phyloP scores from a whole-genome alignment of 2,329 filamentous ascomycete genomes.

The Aspergillus candidus region DNA sequence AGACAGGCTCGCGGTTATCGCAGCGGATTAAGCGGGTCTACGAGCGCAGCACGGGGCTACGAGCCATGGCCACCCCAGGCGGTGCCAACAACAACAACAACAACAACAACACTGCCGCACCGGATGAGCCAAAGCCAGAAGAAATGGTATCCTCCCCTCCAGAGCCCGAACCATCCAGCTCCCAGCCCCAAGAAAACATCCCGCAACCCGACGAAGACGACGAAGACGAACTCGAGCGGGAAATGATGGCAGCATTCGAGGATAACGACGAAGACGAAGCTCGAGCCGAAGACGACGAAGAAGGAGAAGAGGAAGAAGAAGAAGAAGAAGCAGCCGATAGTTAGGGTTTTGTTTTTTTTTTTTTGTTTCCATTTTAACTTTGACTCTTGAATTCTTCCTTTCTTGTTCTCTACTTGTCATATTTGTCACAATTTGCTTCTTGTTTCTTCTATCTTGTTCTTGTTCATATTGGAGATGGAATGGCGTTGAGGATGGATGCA shows the following conservation, averaged over 20 bases:
- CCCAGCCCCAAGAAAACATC: constrained; percentile 22
- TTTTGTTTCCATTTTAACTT: not conserved
- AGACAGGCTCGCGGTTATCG: constrained; percentile 30
- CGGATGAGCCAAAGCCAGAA: not conserved
- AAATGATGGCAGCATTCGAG: constrained; percentile 57
- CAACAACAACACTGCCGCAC: too few relatives aligned
- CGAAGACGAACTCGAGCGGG: constrained; percentile 45
- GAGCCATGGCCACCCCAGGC: constrained; percentile 29
- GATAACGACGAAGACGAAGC: constrained; percentile 31
- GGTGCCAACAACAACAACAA: constrained; percentile 8
- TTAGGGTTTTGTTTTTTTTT: not conserved
- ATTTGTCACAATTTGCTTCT: not conserved
- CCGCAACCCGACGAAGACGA: constrained; percentile 34
- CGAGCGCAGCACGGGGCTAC: constrained; percentile 35
- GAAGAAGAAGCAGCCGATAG: constrained; percentile 30
- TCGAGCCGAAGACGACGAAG: constrained; percentile 20
- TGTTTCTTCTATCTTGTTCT: constrained; percentile 3
- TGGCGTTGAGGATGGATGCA: constrained; percentile 6
- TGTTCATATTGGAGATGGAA: constrained; percentile 2
- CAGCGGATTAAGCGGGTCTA: constrained; percentile 39
- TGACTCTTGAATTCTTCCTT: not conserved
- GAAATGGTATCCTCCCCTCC: too few relatives aligned
- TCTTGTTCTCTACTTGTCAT: not conserved
- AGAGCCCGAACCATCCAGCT: constrained; percentile 21
- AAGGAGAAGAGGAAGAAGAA: too few relatives aligned